Base-by-base conservation (phyloP, 495 filamentous ascomycete species). In the Trichoderma parareesei region DNA sequence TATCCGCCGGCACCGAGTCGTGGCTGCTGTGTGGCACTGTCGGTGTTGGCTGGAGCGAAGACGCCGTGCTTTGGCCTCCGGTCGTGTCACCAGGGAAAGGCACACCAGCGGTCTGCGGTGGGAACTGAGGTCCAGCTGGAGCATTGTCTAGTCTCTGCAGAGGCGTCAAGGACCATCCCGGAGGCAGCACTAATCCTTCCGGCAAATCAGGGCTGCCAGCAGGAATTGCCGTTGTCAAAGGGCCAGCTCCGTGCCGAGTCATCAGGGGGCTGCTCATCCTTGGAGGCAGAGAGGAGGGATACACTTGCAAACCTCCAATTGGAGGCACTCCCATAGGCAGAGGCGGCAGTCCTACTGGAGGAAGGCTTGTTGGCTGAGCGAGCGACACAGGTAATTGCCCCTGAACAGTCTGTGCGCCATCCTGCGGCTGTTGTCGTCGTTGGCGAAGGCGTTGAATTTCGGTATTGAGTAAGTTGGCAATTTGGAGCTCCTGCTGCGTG, bases 141-240 rank as follows among this genome's bases (percentile, higher is more conserved):
- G 67, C 40, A 44, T 38, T 71, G 68, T 40, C 65, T 43, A 38
- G 67, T 59, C 38, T 69, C 46, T 88, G 82, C 11, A 92, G 78
- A 62, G 89, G 89, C 41, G 89, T 75, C 38, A 95, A 72, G 33
- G 84, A 87, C 90, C 90, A 95, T 7, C 90, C 90, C 48, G 82
- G 78, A 2, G 91, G 91, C 38, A 95, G 83, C 13, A 75, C 82
- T 14, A 93, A 77, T 9, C 91, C 90, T 46, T 86, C 83, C 3
- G 90, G 90, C 20, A 93, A 77, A 49, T 88, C 84, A 33, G 84
- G 71, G 70, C 90, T 87, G 20, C 87, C 89, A 14, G 88, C 74
- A 33, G 81, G 78, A 64, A 92, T 80, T 8, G 85, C 74, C 27
- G 76, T 67, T 27, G 76, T 73, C 38, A 76, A 72, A 41, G 76